Evolutionary conservation across 805 yeast species (phyloP).

Genomic region (Metschnikowia aberdeeniae): DNA sequence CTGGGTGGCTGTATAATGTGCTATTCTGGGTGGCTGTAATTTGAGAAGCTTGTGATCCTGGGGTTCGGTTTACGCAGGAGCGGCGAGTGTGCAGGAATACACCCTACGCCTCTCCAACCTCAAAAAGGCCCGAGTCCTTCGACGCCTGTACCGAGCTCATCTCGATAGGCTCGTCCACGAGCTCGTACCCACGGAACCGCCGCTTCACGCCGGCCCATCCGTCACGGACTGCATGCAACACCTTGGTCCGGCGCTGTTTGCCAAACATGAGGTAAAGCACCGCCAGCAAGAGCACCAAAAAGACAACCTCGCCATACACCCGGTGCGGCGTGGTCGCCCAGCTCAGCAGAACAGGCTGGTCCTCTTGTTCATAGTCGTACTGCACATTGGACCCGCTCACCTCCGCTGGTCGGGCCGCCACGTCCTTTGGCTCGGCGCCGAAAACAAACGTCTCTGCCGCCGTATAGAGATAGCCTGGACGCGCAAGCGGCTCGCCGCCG

Average conservation of each 20-base stretch:
- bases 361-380: constrained; percentile 30
- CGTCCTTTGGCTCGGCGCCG: constrained; percentile 50
- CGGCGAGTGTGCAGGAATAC: not conserved
- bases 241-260: constrained; percentile 17
- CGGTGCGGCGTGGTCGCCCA: constrained; percentile 44
- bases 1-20: too few relatives aligned
- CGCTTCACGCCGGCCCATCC: not conserved
- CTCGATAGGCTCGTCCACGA: constrained; percentile 9
- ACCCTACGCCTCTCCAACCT: not conserved
- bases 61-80: too few relatives aligned
- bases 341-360: constrained; percentile 24
- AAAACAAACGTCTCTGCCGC: constrained; percentile 45
- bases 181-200: not conserved
- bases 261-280: constrained; percentile 35
- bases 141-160: constrained; percentile 6
- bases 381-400: constrained; percentile 20
- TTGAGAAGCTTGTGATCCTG: too few relatives aligned
- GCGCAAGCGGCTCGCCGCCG: constrained; percentile 5
- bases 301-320: constrained; percentile 35
- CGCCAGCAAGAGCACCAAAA: constrained; percentile 22
- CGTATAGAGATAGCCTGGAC: constrained; percentile 49
- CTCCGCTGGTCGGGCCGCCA: constrained; percentile 39
- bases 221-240: not conserved
- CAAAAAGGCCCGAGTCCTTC: not conserved
- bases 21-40: too few relatives aligned